Conservation (phyloP, 139 green algal species). For the Chlamydomonas schloesseri region DNA sequence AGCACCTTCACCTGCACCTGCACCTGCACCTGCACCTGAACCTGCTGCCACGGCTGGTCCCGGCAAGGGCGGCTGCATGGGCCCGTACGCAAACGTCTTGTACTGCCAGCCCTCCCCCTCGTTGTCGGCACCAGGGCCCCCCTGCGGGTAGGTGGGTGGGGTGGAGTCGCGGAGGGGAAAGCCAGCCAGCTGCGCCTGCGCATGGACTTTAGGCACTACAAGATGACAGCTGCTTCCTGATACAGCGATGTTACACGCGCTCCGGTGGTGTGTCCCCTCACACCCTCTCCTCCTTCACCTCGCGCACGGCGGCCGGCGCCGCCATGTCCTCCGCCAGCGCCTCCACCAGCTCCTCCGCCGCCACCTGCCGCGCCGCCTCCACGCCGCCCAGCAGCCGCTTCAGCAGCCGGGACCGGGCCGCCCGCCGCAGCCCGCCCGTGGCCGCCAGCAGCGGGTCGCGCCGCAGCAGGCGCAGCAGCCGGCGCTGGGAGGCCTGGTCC, state of each 20-base stretch:
- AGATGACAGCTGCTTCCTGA: too few relatives aligned
- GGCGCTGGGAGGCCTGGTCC: background rate
- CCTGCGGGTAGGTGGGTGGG: background rate
- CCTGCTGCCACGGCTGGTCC: too few relatives aligned
- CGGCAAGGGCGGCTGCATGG: background rate
- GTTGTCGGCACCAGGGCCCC: too few relatives aligned
- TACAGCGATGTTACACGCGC: too few relatives aligned
- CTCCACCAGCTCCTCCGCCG: slow-evolving; percentile 16
- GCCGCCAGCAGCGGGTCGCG: background rate
- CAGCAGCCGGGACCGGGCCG: background rate
- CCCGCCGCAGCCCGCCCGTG: background rate
- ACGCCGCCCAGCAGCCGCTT: slow-evolving; percentile 28
- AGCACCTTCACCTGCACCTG: too few relatives aligned
- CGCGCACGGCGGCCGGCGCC: background rate
- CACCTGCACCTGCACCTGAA: too few relatives aligned
- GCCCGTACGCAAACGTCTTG: slow-evolving; percentile 38
- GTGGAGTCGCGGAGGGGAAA: too few relatives aligned
- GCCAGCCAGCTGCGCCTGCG: too few relatives aligned
- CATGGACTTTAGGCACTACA: too few relatives aligned
- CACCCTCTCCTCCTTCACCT: background rate
- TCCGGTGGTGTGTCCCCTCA: too few relatives aligned
- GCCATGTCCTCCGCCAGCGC: background rate
- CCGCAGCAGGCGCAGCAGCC: background rate
- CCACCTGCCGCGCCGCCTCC: background rate
- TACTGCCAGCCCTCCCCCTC: slow-evolving; percentile 3